phyloP scores from a whole-genome alignment of 768 basidiomycete genomes.

The Auricularia sp. region DNA sequence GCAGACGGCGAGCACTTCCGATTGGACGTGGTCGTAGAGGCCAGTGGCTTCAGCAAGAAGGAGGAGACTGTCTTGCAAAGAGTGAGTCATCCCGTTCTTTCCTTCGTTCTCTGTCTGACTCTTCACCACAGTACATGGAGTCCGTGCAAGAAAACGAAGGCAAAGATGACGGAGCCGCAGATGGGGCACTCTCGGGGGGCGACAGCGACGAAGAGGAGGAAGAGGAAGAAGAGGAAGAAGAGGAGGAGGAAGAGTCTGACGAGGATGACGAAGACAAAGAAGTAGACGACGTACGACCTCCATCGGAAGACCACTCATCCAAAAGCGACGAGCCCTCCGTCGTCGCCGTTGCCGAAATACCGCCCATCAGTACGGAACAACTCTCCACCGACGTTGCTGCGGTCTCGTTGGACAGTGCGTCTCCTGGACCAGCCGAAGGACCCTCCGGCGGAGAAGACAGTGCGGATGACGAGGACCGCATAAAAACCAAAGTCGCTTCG shows the following conservation, averaged over 20 bases:
- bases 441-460: conserved; percentile 13
- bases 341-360: background rate
- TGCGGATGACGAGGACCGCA: conserved; percentile 4
- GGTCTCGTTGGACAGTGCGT: background rate
- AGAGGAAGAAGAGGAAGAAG: conserved; percentile 11
- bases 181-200: conserved; percentile 29
- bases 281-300: background rate
- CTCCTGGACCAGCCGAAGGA: background rate
- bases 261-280: conserved; percentile 8
- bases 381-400: background rate
- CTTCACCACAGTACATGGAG: conserved; percentile 52
- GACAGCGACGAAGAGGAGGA: conserved; percentile 28
- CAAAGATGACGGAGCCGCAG: conserved; percentile 24
- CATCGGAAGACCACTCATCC: no score
- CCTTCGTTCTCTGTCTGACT: conserved; percentile 10
- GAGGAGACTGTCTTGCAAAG: conserved; percentile 77
- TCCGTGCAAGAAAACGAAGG: conserved; percentile 28
- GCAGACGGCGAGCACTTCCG: conserved; percentile 43
- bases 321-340: no score
- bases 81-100: conserved; percentile 36
- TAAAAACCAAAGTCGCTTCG: conserved; percentile 32
- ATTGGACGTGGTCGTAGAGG: conserved; percentile 85
- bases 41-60: conserved; percentile 83
- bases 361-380: background rate
- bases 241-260: conserved; percentile 8